A percentile compares a stretch with the other conserved stretches of the same genome.
phyloP scores from a whole-genome alignment of 2,329 filamentous ascomycete species.

The Elsinoe perseae region DNA sequence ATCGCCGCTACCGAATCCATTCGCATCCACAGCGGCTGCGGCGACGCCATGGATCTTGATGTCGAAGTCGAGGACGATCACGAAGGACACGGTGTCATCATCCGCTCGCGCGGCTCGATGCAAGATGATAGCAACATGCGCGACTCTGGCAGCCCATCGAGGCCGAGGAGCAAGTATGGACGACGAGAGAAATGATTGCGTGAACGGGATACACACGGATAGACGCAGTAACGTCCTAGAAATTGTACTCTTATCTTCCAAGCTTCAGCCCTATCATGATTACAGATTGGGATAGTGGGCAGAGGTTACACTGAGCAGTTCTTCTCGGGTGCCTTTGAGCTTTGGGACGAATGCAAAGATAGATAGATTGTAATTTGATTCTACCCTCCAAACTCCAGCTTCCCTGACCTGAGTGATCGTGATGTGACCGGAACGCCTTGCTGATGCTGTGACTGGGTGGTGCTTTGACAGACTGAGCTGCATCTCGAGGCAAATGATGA shows the following conservation, averaged over 20 bases:
- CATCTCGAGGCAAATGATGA: not conserved
- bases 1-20: conserved; percentile 25
- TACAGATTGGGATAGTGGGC: conserved; percentile 7
- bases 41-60: conserved; percentile 29
- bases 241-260: conserved; percentile 4
- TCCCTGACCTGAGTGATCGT: not conserved
- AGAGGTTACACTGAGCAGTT: conserved; percentile 3
- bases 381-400: not conserved
- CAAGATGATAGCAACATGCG: not conserved
- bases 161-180: conserved; percentile 10
- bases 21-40: conserved; percentile 20
- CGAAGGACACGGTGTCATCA: conserved; percentile 30
- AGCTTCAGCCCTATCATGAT: conserved; percentile 9
- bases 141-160: not conserved
- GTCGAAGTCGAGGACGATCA: conserved; percentile 31
- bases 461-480: not conserved
- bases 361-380: conserved; percentile 14
- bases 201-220: not conserved
- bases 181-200: not conserved
- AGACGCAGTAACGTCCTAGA: not conserved
- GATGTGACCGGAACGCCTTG: conserved; percentile 4
- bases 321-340: not conserved
- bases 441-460: not conserved
- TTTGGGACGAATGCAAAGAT: not conserved
- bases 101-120: conserved; percentile 21